These are phyloP conservation scores for Bruguiera sexangula DNA, from an alignment of 345 rosid genomes.

Conservation along the genomic window DNA sequence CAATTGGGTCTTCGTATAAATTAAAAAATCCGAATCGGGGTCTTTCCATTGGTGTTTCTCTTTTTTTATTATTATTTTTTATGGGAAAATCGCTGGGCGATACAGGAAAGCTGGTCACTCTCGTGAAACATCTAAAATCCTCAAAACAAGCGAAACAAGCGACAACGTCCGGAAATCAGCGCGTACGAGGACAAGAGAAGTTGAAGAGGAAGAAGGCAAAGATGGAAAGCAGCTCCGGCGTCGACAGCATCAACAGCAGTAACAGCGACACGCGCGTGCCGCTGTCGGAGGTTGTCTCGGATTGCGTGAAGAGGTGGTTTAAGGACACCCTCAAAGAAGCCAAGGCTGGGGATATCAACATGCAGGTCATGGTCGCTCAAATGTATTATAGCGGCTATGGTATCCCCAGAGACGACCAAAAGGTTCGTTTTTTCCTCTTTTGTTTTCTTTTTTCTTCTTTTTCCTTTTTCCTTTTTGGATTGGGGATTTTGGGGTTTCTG, in stretches of 20 bases:
- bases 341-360: slow-evolving; percentile 75
- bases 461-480: background rate
- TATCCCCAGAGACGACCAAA: slow-evolving; percentile 67
- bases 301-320: slow-evolving; percentile 92
- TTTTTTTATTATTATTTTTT: background rate
- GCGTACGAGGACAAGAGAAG: slow-evolving; percentile 2
- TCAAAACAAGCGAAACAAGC: slow-evolving; percentile 25
- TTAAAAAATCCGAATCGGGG: no score
- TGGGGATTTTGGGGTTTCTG: slow-evolving; percentile 7
- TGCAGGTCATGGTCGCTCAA: slow-evolving; percentile 87
- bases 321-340: slow-evolving; percentile 92
- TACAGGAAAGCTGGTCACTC: slow-evolving; percentile 32
- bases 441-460: background rate
- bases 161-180: slow-evolving; percentile 31
- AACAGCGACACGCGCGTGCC: slow-evolving; percentile 39
- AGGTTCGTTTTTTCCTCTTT: slow-evolving; percentile 38
- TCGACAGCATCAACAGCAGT: slow-evolving; percentile 11
- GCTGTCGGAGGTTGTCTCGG: slow-evolving; percentile 76
- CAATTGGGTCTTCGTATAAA: no score
- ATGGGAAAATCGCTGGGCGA: slow-evolving; percentile 56
- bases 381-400: slow-evolving; percentile 96
- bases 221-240: slow-evolving; percentile 46
- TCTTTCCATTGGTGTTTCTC: background rate
- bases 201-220: slow-evolving; percentile 27
- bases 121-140: slow-evolving; percentile 28